These are phyloP conservation scores for Bremia lactucae DNA, from an alignment of 352 stramenopile species.

Conservation along the genomic window DNA sequence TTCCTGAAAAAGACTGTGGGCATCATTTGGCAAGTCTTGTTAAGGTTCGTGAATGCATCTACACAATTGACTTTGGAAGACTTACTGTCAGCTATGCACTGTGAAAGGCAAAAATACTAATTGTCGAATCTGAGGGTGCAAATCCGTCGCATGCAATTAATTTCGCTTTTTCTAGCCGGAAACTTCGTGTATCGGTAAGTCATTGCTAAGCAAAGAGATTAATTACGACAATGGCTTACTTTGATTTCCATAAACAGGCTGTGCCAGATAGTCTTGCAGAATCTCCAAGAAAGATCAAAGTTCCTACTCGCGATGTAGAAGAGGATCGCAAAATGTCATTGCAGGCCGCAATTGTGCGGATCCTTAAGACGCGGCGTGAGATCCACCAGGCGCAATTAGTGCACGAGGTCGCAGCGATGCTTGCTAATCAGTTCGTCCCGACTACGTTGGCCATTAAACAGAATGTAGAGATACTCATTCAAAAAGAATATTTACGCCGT, in stretches of 20 bases:
- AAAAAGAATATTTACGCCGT: constrained; percentile 75
- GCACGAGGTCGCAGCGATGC: constrained; percentile 60
- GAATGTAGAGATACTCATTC: constrained; percentile 75
- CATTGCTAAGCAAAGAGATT: not conserved
- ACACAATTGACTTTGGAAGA: too few species aligned
- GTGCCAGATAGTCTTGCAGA: constrained; percentile 61
- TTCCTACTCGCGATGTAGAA: constrained; percentile 56
- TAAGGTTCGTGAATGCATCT: constrained; percentile 35
- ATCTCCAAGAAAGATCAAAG: constrained; percentile 43
- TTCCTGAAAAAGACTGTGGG: constrained; percentile 39
- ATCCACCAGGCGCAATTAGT: constrained; percentile 50
- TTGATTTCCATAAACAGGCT: constrained; percentile 11
- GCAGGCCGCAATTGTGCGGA: constrained; percentile 72
- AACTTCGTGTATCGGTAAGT: constrained; percentile 39
- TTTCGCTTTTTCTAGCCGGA: constrained; percentile 34
- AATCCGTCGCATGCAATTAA: constrained; percentile 34
- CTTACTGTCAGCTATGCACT: too few species aligned
- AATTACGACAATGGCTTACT: not conserved
- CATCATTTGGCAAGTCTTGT: constrained; percentile 64
- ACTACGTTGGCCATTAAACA: constrained; percentile 47
- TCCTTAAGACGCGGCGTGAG: constrained; percentile 76
- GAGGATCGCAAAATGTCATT: constrained; percentile 85
- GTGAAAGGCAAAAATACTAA: constrained; percentile 44
- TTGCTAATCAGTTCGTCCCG: constrained; percentile 66
- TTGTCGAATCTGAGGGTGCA: constrained; percentile 10